Evolutionary conservation across 345 rosid genomes (phyloP).

Genomic region (Aquilaria sinensis): DNA sequence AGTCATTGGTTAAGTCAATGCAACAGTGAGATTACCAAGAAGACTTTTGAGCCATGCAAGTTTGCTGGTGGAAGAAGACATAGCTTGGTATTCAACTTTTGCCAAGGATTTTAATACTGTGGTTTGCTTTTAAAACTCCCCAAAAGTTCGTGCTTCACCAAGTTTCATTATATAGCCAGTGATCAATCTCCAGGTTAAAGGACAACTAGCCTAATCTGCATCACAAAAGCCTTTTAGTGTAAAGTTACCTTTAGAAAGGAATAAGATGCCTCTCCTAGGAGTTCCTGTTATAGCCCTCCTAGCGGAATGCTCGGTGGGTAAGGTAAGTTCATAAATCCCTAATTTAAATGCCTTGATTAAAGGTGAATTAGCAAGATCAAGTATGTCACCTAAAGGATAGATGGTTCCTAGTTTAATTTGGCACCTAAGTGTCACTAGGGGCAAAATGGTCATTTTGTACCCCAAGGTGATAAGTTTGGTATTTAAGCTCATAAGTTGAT

Average conservation of each 20-base stretch:
- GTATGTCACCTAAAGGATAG: too few relatives aligned
- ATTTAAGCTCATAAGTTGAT: too few relatives aligned
- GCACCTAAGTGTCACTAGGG: too few relatives aligned
- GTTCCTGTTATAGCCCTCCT: too few relatives aligned
- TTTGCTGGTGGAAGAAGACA: background rate
- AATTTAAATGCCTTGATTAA: too few relatives aligned
- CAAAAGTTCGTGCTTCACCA: background rate
- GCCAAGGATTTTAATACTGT: background rate
- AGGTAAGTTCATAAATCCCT: too few relatives aligned
- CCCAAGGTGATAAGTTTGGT: too few relatives aligned
- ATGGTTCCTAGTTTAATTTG: too few relatives aligned
- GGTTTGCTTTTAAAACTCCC: background rate
- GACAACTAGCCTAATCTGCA: slow-evolving; percentile 5
- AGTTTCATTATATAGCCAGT: slow-evolving; percentile 2
- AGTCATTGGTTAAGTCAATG: background rate
- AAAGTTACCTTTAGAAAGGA: background rate
- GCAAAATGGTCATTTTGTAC: too few relatives aligned
- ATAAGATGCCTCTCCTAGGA: background rate
- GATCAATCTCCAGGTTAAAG: background rate
- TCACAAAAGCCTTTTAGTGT: background rate
- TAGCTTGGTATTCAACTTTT: background rate
- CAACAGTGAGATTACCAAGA: background rate
- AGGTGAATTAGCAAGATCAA: too few relatives aligned
- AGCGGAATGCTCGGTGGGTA: too few relatives aligned
- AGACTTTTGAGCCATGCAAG: background rate